phyloP scores from a whole-genome alignment of 805 yeast species.

The Tetrapisispora pingtungensis region DNA sequence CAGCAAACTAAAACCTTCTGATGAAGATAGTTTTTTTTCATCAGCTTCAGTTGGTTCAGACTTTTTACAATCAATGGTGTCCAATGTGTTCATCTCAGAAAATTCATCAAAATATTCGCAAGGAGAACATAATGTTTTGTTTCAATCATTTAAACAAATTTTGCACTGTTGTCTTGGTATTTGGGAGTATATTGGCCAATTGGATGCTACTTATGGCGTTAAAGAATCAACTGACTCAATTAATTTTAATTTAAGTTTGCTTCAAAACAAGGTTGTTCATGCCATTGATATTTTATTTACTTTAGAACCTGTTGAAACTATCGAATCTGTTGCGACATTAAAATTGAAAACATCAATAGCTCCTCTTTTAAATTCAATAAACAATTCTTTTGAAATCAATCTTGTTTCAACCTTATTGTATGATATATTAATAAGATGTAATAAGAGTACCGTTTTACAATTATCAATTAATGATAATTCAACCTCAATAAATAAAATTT shows the following conservation, averaged over 20 bases:
- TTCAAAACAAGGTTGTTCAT: not conserved
- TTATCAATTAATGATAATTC: constrained; percentile 10
- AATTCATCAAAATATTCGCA: constrained; percentile 33
- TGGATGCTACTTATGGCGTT: constrained; percentile 4
- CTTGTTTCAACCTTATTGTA: constrained; percentile 46
- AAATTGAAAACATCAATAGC: constrained; percentile 17
- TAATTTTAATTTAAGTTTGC: not conserved
- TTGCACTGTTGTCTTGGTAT: constrained; percentile 45
- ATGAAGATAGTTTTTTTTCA: constrained; percentile 17
- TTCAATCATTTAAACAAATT: constrained; percentile 54
- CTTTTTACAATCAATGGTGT: constrained; percentile 27
- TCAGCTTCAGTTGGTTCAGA: constrained; percentile 14
- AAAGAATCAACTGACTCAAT: not conserved
- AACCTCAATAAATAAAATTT: constrained; percentile 33
- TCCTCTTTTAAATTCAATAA: constrained; percentile 30
- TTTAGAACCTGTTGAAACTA: constrained; percentile 61
- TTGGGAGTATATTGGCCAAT: constrained; percentile 48
- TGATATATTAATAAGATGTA: constrained; percentile 20
- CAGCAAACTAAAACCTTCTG: constrained; percentile 36
- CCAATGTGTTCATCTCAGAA: constrained; percentile 27
- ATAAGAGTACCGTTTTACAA: constrained; percentile 13
- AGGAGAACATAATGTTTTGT: constrained; percentile 42
- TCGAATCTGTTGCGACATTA: constrained; percentile 42
- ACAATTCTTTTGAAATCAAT: not conserved
- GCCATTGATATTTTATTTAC: constrained; percentile 28